Evolutionary conservation across 2,329 filamentous ascomycete genomes (phyloP).

Genomic region (Ascochyta fabae): DNA sequence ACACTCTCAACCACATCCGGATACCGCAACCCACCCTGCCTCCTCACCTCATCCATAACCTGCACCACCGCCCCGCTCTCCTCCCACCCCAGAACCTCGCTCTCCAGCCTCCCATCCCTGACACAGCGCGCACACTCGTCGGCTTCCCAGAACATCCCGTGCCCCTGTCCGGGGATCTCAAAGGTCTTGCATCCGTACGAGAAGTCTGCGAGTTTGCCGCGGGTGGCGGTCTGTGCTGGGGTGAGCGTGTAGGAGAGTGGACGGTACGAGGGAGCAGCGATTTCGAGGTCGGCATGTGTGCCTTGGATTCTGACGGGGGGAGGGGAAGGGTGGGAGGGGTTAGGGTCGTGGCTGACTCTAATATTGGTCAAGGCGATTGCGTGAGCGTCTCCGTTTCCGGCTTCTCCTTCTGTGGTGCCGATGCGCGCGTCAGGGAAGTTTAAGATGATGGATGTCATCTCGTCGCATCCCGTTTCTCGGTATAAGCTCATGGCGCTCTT

Average conservation of each 20-base stretch:
- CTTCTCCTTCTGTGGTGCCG: not conserved
- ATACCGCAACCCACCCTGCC: conserved; percentile 66
- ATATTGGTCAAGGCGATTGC: conserved; percentile 57
- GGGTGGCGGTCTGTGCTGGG: conserved; percentile 47
- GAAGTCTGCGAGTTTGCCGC: conserved; percentile 13
- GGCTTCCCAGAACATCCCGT: conserved; percentile 88
- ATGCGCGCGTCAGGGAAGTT: not conserved
- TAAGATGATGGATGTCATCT: conserved; percentile 3
- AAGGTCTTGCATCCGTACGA: conserved; percentile 42
- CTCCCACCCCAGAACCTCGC: conserved; percentile 64
- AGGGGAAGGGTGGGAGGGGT: conserved; percentile 59
- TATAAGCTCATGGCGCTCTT: conserved; percentile 37
- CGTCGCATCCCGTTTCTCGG: conserved; percentile 3
- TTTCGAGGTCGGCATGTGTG: conserved; percentile 78
- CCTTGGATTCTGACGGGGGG: conserved; percentile 76
- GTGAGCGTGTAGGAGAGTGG: conserved; percentile 71
- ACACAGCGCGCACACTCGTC: conserved; percentile 78
- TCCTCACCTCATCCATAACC: conserved; percentile 71
- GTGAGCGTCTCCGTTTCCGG: conserved; percentile 7
- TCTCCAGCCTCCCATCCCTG: conserved; percentile 74
- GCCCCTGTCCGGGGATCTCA: conserved; percentile 62
- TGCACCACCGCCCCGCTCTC: conserved; percentile 87
- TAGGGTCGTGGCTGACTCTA: conserved; percentile 57
- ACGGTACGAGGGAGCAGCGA: conserved; percentile 69
- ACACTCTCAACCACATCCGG: conserved; percentile 67